Conservation (phyloP, 805 yeast species). For the Candida qinlingensis region DNA sequence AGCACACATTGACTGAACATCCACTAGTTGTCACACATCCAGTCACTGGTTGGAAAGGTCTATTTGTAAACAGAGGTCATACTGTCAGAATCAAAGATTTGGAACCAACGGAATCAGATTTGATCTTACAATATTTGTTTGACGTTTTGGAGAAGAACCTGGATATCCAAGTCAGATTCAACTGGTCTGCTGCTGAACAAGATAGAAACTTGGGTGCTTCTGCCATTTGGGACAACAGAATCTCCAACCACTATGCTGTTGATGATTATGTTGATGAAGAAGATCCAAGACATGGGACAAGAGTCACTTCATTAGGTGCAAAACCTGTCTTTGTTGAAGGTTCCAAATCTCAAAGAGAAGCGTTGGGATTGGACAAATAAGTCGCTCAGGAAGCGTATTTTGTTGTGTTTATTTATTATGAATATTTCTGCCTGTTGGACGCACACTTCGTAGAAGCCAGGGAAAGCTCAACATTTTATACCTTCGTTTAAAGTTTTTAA, state of each 20-base stretch:
- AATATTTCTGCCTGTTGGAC: too few relatives aligned
- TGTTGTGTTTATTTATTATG: too few relatives aligned
- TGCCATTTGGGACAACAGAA: constrained; percentile 59
- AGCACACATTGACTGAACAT: constrained; percentile 45
- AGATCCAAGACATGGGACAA: constrained; percentile 53
- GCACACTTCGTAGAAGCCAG: too few relatives aligned
- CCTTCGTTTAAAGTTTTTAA: too few relatives aligned
- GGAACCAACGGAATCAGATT: constrained; percentile 8
- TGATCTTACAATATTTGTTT: constrained; percentile 39
- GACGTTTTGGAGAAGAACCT: constrained; percentile 42
- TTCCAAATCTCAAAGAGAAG: constrained; percentile 33
- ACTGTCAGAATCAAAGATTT: constrained; percentile 34
- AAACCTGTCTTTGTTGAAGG: constrained; percentile 44
- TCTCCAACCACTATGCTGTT: constrained; percentile 46
- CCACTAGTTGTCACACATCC: constrained; percentile 58
- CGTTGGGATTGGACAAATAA: constrained; percentile 22
- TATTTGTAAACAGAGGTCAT: constrained; percentile 45
- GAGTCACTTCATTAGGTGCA: constrained; percentile 51
- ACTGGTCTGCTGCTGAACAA: constrained; percentile 38
- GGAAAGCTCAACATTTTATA: too few relatives aligned
- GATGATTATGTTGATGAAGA: constrained; percentile 47
- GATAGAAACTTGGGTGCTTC: constrained; percentile 31
- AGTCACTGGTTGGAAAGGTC: constrained; percentile 57
- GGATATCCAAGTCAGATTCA: constrained; percentile 51
- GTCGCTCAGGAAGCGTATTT: too few relatives aligned